Evolutionary conservation across 192 early-diverging fungal species (phyloP).

Genomic region (Ambispora gerdemannii): DNA sequence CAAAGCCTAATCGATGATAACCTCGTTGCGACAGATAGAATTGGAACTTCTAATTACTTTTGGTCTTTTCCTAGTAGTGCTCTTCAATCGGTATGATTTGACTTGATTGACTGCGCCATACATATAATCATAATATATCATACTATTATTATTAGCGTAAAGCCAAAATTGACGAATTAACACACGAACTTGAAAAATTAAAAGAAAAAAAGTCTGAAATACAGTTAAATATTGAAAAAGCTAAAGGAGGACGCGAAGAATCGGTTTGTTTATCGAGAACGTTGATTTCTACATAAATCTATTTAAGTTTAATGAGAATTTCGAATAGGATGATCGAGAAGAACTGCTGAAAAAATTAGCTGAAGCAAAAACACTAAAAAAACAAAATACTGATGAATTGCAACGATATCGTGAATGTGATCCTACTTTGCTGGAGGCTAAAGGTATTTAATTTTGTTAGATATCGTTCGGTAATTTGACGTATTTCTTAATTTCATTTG

Average conservation of each 20-base stretch:
- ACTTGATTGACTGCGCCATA: too few species aligned
- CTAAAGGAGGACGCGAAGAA: constrained; percentile 60
- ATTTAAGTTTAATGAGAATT: neutral
- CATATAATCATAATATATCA: too few species aligned
- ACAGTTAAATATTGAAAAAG: constrained; percentile 44
- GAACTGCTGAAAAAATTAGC: constrained; percentile 49
- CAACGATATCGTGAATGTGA: constrained; percentile 72
- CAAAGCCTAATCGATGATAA: constrained; percentile 80
- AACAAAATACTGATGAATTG: constrained; percentile 53
- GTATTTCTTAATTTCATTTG: neutral
- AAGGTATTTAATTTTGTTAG: constrained; percentile 40
- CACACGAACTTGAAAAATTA: constrained; percentile 47
- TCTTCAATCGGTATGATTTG: constrained; percentile 47
- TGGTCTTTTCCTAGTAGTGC: constrained; percentile 86
- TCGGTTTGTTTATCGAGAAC: constrained; percentile 44
- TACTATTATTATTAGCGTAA: constrained; percentile 40
- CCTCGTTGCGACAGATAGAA: constrained; percentile 76
- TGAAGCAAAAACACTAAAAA: constrained; percentile 46
- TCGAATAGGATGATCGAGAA: constrained; percentile 54
- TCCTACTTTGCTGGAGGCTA: constrained; percentile 64
- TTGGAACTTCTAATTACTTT: constrained; percentile 86
- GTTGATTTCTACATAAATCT: neutral
- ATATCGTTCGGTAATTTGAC: neutral
- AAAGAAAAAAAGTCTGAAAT: constrained; percentile 46
- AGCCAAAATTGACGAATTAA: constrained; percentile 48